Conservation (phyloP, 2,329 filamentous ascomycete genomes). For the Apiospora phragmitis region DNA sequence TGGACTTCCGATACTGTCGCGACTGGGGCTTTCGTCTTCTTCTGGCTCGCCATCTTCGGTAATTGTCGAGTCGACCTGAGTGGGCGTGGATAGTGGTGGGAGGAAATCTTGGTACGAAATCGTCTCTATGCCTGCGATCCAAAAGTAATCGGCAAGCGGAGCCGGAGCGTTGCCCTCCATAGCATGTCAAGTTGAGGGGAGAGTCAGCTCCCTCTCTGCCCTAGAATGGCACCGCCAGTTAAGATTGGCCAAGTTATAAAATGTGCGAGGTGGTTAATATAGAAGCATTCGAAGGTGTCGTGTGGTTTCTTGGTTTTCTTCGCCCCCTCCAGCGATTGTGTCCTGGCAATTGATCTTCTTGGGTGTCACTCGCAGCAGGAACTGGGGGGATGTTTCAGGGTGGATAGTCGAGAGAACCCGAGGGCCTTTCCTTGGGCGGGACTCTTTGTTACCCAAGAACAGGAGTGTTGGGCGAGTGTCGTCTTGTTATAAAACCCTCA, state of each 20-base stretch:
- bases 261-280: not conserved
- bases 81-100: constrained; percentile 33
- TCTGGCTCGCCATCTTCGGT: constrained; percentile 61
- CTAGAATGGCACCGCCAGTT: constrained; percentile 15
- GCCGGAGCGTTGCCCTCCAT: constrained; percentile 65
- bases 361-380: not conserved
- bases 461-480: not conserved
- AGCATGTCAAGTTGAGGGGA: constrained; percentile 34
- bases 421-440: not conserved
- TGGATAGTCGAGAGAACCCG: not conserved
- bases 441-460: not conserved
- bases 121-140: constrained; percentile 71
- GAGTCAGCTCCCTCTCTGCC: constrained; percentile 13
- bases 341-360: not conserved
- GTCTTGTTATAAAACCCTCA: not conserved
- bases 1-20: constrained; percentile 22
- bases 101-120: constrained; percentile 62
- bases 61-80: constrained; percentile 58
- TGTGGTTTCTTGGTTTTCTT: not conserved
- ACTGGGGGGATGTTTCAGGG: not conserved
- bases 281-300: not conserved
- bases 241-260: not conserved
- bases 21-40: constrained; percentile 18
- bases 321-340: not conserved
- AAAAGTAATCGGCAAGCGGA: constrained; percentile 74